A percentile compares a stretch with the other conserved stretches of the same genome.
phyloP scores from a whole-genome alignment of 805 yeast species.

The Groenewaldozyma tartarivorans region DNA sequence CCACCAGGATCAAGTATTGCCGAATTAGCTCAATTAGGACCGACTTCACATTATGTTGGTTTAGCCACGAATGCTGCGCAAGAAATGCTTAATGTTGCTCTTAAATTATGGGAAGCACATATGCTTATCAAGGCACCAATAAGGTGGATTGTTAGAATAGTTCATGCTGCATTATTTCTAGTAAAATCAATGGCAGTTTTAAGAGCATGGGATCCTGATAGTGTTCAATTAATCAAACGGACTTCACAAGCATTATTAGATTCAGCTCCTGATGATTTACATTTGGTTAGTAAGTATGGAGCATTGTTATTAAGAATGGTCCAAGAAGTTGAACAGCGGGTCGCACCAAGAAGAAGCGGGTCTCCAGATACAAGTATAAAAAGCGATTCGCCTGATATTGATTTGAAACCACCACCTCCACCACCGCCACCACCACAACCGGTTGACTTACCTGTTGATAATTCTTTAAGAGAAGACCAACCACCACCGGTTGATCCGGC shows the following conservation, averaged over 20 bases:
- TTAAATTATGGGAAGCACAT: slow-evolving; percentile 51
- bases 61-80: slow-evolving; percentile 78
- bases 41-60: slow-evolving; percentile 63
- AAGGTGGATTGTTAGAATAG: slow-evolving; percentile 81
- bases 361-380: no score
- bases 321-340: slow-evolving; percentile 1
- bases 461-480: neutral
- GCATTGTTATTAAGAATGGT: slow-evolving; percentile 50
- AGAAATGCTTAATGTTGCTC: slow-evolving; percentile 63
- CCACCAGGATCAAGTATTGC: slow-evolving; percentile 17
- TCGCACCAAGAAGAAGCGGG: neutral
- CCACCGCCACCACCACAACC: neutral
- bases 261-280: slow-evolving; percentile 84
- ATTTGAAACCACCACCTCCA: slow-evolving; percentile 1
- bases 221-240: slow-evolving; percentile 49
- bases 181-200: slow-evolving; percentile 59
- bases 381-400: neutral
- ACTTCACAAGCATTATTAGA: slow-evolving; percentile 69
- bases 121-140: slow-evolving; percentile 75
- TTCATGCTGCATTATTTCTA: slow-evolving; percentile 80
- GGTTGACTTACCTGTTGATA: neutral
- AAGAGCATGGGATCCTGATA: slow-evolving; percentile 11
- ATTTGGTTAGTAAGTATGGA: slow-evolving; percentile 63
- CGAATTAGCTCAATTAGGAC: slow-evolving; percentile 59
- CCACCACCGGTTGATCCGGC: neutral